Evolutionary conservation across 441 rosid species (phyloP), one percentile per base, ranked within the genome.

Genomic region (Gossypium davidsonii): DNA sequence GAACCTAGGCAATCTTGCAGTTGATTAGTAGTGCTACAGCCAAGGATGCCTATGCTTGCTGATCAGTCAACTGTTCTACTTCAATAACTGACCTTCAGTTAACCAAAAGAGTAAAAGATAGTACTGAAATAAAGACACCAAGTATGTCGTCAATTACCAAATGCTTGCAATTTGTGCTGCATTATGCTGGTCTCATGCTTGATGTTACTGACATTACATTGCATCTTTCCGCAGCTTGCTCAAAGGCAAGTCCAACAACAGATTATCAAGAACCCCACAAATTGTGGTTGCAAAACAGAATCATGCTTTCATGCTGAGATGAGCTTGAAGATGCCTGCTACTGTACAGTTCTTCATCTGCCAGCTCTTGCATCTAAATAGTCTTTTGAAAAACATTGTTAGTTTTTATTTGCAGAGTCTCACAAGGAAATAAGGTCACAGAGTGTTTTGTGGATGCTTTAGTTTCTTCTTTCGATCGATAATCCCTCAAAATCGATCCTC

Each of bases 221-320:
- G 44, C 68, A 37, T 63, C 23, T 74, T 55, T 58, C 14, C 39
- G 20, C 66, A 26, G 42, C 56, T 37, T 62, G 64, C 59, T 53
- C 23, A 37, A 51, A 20, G 37, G 74, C 65, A 57, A 10, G 4
- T 3, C 23, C 6, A 6, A 42, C 28, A 6, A 72, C 59, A 44
- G 46, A 26, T 59, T n/a, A 49, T 28, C 76, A 53, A 14, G 44
- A 64, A 52, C 10, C 28, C 46, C 39, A 39, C 23, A 28, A 58
- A 59, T 53, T 31, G 44, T n/a, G 11, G 44, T 14, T 62, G n/a
- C 20, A 15, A 17, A 34, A 17, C 21, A 25, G 17, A 15, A 15
- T 31, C n/a, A 28, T 18, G 23, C 34, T 23, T 12, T 71, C 25
- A 58, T 5, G 3, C 14, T 14, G 39, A 57, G 60, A 48, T 28